A percentile compares a stretch with the other conserved stretches of the same genome.
Evolutionary conservation across 2,329 filamentous ascomycete species (phyloP).

Genomic region (Neopestalotiopsis clavispora): DNA sequence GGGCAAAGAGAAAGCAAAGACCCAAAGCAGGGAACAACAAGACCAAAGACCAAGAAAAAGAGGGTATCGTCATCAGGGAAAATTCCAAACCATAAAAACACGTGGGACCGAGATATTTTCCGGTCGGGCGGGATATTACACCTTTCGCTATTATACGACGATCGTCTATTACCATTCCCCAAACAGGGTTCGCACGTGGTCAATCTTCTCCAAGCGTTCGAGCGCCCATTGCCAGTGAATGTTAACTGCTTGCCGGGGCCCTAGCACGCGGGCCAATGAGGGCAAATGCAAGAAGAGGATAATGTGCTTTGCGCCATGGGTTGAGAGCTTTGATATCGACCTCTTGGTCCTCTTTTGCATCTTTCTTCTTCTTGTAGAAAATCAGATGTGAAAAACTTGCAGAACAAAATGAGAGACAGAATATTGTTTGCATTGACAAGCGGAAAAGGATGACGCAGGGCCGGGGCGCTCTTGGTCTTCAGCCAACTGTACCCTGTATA

Average conservation of each 20-base stretch:
- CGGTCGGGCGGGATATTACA: constrained; percentile 15
- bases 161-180: constrained; percentile 12
- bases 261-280: not conserved
- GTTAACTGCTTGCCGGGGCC: not conserved
- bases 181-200: constrained; percentile 7
- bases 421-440: too few species aligned
- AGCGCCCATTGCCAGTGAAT: not conserved
- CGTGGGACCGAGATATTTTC: constrained; percentile 16
- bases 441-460: too few species aligned
- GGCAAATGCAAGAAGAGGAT: not conserved
- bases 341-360: too few species aligned
- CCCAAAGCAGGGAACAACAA: not conserved
- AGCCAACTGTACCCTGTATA: too few species aligned
- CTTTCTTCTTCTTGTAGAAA: too few species aligned
- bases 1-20: not conserved
- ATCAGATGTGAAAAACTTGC: too few species aligned
- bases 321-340: too few species aligned
- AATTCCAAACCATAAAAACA: not conserved
- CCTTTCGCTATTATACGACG: constrained; percentile 9
- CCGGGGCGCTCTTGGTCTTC: too few species aligned
- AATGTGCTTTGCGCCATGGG: not conserved
- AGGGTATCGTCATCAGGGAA: not conserved
- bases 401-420: too few species aligned
- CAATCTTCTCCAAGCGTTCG: constrained; percentile 7
- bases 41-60: not conserved